Base-by-base conservation (phyloP, 345 rosid species). In the Rhizophora apiculata region DNA sequence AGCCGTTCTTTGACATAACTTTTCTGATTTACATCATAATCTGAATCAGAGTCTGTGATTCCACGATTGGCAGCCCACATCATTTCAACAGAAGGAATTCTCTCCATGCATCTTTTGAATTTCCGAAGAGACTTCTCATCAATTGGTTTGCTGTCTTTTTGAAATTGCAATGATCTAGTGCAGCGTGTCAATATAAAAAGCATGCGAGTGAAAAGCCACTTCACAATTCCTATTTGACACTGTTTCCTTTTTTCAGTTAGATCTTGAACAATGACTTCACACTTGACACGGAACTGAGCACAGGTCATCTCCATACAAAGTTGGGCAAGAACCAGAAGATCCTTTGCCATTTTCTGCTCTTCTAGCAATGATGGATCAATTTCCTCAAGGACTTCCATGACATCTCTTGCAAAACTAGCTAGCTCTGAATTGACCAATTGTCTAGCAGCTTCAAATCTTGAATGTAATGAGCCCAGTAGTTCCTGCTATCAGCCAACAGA, bases 181-280 rank as follows among this genome's bases (percentile, higher is more conserved):
- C 90, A 88, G 63, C 89, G 88, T 49, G 91, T 88, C 84, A 90
- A 72, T 77, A 90, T 86, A 68, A 86, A 90, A 67, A 90, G 89
- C 89, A 90, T 73, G 63, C 88, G 87, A 16, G 93, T 88, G 63
- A 78, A 83, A 49, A 88, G 80, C 89, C 93, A 86, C 85, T 86
- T 90, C 68, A 86, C 76, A 32, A 82, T 69, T 76, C 87, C 93
- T 36, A 82, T 73, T 80, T 82, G 87, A 74, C 96, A 88, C 64
- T 79, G 82, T 70, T 82, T 87, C 74, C 93, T 88, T 79, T 85
- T 90, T 78, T 66, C 85, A 8, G 88, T 88, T 66, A 90, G 81
- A 61, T 82, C 86, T 70, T 88, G 93, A 48, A 90, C 96, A 71
- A 84, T 85, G 56, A 78, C 64, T 79, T 90, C 91, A 82, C 93